Evolutionary conservation across 2,329 filamentous ascomycete genomes (phyloP), one percentile per base, ranked within the genome.

Genomic region (Fusarium pseudoanthophilum): DNA sequence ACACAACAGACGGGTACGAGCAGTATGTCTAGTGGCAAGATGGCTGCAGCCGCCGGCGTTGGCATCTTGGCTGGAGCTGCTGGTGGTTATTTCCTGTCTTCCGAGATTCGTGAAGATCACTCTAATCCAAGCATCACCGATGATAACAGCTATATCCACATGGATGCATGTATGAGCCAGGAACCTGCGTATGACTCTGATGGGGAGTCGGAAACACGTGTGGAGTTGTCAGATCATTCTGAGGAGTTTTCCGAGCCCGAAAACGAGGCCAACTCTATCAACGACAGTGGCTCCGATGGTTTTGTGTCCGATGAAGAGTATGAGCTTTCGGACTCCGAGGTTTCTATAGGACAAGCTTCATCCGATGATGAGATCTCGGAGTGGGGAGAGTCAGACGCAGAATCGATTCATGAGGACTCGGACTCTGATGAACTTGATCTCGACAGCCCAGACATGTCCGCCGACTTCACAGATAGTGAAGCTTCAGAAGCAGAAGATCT

Each of bases 1-100:
- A 18, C 46, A 9, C 30, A 26, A n/a, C 24, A 34, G 21, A 20
- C 16, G 16, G 20, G 6, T 14, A n/a, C 16, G 11, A 24, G 15
- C 4, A 40, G 15, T 4, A 52, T 43, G 11, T 34, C 26, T 21
- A 20, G 18, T 30, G 37, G 59, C n/a, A 64, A 36, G 26, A 18
- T 46, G 15, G 43, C 42, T n/a, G n/a, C 62, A 39, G 26, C 7
- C 6, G 20, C 57, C 4, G 32, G 61, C 14, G 24, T 26, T 64
- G 58, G 58, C 10, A 18, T 39, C 7, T 24, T 63, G 7, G 26
- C 39, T 24, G 58, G 46, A 28, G 46, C 46, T 39, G n/a, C 11
- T 46, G 46, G 62, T 45, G 39, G 46, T 20, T 46, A 65, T 37
- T 26, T 63, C 18, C 59, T 65, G 30, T 55, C 62, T 15, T 55